These are phyloP conservation scores for Pichia sp. DNA, from an alignment of 1,139 yeast genomes.

Conservation along the genomic window DNA sequence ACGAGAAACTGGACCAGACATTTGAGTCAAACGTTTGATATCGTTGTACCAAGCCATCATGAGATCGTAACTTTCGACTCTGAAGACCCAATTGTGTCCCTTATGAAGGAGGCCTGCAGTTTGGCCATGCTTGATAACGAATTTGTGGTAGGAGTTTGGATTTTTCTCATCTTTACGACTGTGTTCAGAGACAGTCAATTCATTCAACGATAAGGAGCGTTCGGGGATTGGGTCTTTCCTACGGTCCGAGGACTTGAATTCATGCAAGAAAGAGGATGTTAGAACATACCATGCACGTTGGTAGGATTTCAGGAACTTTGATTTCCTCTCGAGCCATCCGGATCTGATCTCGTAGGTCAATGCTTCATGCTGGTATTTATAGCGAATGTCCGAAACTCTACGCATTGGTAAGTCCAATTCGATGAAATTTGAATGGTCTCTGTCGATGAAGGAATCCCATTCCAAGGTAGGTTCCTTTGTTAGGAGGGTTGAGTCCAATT, in stretches of 20 bases:
- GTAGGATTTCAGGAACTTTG: conserved; percentile 85
- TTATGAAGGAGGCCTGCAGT: conserved; percentile 58
- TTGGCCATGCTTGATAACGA: conserved; percentile 72
- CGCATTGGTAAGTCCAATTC: conserved; percentile 71
- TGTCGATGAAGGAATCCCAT: conserved; percentile 79
- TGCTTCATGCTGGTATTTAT: conserved; percentile 66
- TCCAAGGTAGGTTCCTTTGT: conserved; percentile 76
- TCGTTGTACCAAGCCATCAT: conserved; percentile 87
- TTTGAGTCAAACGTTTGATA: conserved; percentile 57
- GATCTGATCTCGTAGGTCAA: conserved; percentile 68
- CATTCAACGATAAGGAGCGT: conserved; percentile 77
- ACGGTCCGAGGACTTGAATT: conserved; percentile 79
- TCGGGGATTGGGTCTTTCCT: conserved; percentile 82
- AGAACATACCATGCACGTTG: conserved; percentile 88
- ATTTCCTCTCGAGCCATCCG: conserved; percentile 82
- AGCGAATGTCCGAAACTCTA: conserved; percentile 55
- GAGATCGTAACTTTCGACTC: conserved; percentile 71
- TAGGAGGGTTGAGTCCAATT: conserved; percentile 67
- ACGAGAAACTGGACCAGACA: conserved; percentile 54
- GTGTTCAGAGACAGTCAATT: conserved; percentile 79
- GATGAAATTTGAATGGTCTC: conserved; percentile 70
- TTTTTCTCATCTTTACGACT: conserved; percentile 62
- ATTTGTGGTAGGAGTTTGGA: conserved; percentile 64
- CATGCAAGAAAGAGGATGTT: conserved; percentile 85
- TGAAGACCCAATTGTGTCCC: conserved; percentile 90